Evolutionary conservation across 345 rosid species (phyloP).

Genomic region (Acer campestre): DNA sequence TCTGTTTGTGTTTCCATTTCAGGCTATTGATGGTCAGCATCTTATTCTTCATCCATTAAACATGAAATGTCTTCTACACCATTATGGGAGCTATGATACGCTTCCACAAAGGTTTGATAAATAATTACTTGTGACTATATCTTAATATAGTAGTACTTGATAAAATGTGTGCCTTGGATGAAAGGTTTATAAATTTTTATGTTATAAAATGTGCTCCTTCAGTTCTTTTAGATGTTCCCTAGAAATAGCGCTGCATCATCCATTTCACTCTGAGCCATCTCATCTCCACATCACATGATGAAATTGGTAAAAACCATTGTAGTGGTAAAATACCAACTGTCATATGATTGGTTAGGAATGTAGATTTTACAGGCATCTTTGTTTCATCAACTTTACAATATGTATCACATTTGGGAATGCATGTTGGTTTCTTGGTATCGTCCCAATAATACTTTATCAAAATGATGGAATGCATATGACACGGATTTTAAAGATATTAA

Average conservation of each 20-base stretch:
- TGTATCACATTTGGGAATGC: background rate
- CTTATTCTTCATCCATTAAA: conserved; percentile 82
- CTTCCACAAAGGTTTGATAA: conserved; percentile 64
- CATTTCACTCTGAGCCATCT: background rate
- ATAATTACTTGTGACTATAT: conserved; percentile 1
- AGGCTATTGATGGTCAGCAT: conserved; percentile 95
- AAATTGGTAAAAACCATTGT: background rate
- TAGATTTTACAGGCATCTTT: background rate
- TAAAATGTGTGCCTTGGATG: background rate
- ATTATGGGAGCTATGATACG: conserved; percentile 78
- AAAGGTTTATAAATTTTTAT: background rate
- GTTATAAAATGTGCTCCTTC: background rate
- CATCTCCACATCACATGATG: background rate
- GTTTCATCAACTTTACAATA: background rate
- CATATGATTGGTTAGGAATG: background rate
- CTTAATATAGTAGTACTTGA: background rate
- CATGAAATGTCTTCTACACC: conserved; percentile 85
- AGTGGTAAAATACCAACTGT: background rate
- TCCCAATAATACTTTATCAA: background rate
- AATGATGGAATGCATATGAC: background rate
- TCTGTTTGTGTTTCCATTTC: conserved; percentile 34
- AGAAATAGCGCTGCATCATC: background rate
- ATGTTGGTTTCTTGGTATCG: background rate
- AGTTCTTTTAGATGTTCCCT: background rate
- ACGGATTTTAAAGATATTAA: background rate